Base-by-base conservation (phyloP, 2,329 filamentous ascomycete species). In the Ceratocystis variospora region DNA sequence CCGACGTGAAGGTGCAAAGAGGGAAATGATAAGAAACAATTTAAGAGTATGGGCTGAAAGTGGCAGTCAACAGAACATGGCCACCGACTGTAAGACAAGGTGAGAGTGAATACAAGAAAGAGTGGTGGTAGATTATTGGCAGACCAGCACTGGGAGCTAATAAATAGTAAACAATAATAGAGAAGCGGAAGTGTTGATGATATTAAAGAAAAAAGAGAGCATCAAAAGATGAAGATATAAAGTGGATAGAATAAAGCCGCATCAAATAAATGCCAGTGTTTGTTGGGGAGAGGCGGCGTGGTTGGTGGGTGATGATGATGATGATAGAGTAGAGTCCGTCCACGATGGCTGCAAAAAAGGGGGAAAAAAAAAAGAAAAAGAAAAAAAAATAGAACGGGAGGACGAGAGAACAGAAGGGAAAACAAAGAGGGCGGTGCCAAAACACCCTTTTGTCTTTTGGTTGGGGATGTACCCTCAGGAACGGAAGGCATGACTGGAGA, bases 151-250 rank as follows among this genome's bases (percentile, higher is more conserved):
- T n/a, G 5, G 45, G 45, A 28, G 33, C 61, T 41, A 22, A 17
- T 22, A n/a, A 63, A 48, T 22, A 62, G 61, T 63, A 63, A 63
- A 33, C 15, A 50, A 63, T 63, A 63, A 48, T 63, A n/a, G 61
- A 63, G 44, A 63, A 50, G 28, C 53, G 28, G 53, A 57, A 57
- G 22, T 57, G 53, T 15, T 57, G 53, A 57, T 25, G 31, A 57
- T 57, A 57, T 57, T 57, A 57, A 25, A 57, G 53, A 57, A 57
- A 3, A 57, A 33, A 31, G 53, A 57, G 28, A 63, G 61, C 61
- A 50, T 63, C n/a, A 22, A 28, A 31, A 53, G 37, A 55, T 37
- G 46, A 33, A 57, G 48, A 64, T 37, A 64, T 15, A 64, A 57
- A 57, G 8, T 33, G 53, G 3, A 28, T 22, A 25, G 17, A 33